A percentile compares a stretch with the other conserved stretches of the same genome.
These are phyloP conservation scores for Saccharomyces kudriavzevii DNA, from an alignment of 805 yeast genomes.

Conservation along the genomic window DNA sequence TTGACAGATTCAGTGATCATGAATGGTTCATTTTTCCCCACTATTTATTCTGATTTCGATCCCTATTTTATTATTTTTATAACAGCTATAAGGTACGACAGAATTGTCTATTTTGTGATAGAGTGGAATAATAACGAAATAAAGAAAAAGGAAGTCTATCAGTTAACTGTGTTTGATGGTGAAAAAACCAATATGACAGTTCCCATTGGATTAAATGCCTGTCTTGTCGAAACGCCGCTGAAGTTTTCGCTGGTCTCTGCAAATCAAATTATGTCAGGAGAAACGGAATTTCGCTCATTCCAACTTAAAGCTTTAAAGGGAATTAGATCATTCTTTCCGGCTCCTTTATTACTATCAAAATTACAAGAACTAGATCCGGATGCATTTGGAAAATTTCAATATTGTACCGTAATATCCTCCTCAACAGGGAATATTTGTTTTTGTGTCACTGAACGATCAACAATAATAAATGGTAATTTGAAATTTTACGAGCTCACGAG, in stretches of 20 bases:
- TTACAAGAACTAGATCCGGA: constrained; percentile 5
- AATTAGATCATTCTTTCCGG: constrained; percentile 15
- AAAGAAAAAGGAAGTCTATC: constrained; percentile 21
- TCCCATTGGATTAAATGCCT: constrained; percentile 14
- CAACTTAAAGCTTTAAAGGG: constrained; percentile 10
- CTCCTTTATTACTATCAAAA: constrained; percentile 14
- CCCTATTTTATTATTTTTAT: constrained; percentile 16
- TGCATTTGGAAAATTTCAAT: constrained; percentile 4
- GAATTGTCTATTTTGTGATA: constrained; percentile 19
- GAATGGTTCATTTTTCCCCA: constrained; percentile 14
- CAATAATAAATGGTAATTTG: constrained; percentile 2
- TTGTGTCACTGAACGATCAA: constrained; percentile 9
- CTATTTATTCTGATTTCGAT: background rate
- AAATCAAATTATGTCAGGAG: constrained; percentile 28
- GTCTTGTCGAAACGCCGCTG: constrained; percentile 10
- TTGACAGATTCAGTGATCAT: constrained; percentile 14
- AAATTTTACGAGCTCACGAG: constrained; percentile 19
- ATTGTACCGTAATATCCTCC: constrained; percentile 19
- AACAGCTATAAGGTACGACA: constrained; percentile 11
- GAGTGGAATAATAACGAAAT: constrained; percentile 20
- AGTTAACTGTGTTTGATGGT: constrained; percentile 17
- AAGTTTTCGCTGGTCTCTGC: constrained; percentile 17
- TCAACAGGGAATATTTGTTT: constrained; percentile 20
- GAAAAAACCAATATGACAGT: constrained; percentile 12
- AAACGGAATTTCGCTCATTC: constrained; percentile 10